phyloP scores from a whole-genome alignment of 2,329 filamentous ascomycete genomes.

The Uncinocarpus reesii region DNA sequence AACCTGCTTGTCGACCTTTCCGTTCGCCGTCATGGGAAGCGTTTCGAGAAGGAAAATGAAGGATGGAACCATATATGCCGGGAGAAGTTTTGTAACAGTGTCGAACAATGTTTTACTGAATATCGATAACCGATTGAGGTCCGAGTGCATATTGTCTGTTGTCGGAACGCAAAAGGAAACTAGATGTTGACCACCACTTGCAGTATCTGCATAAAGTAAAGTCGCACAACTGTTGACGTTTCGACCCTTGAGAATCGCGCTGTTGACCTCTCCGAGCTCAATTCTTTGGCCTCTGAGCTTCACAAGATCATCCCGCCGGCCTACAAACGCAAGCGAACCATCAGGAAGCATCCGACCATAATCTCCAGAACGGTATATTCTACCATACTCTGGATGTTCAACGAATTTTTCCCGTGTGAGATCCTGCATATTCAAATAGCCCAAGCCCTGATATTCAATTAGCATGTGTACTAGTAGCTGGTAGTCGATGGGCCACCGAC shows the following conservation, averaged over 20 bases:
- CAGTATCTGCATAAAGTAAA: constrained; percentile 40
- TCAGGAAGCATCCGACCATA: constrained; percentile 68
- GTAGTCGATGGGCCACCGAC: constrained; percentile 29
- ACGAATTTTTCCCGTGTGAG: constrained; percentile 59
- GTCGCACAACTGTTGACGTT: constrained; percentile 54
- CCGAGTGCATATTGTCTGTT: neutral
- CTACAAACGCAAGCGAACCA: constrained; percentile 61
- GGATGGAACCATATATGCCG: constrained; percentile 69
- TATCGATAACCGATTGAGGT: constrained; percentile 5
- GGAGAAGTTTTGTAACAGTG: constrained; percentile 47
- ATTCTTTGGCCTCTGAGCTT: constrained; percentile 73
- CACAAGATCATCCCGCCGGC: constrained; percentile 66
- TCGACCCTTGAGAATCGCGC: constrained; percentile 44
- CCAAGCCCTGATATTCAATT: constrained; percentile 38
- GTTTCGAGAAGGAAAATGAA: constrained; percentile 58
- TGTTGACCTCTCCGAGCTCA: constrained; percentile 66
- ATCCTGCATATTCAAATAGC: constrained; percentile 58
- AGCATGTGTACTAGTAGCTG: constrained; percentile 7
- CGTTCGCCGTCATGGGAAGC: constrained; percentile 62
- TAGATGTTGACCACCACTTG: constrained; percentile 43
- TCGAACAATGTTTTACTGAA: constrained; percentile 43
- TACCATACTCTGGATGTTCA: constrained; percentile 56
- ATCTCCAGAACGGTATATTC: constrained; percentile 73
- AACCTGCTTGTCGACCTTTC: constrained; percentile 57
- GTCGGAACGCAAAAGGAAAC: constrained; percentile 58